These are phyloP conservation scores for Clavariopsis aquatica DNA, from an alignment of 495 filamentous ascomycete species.

Conservation along the genomic window DNA sequence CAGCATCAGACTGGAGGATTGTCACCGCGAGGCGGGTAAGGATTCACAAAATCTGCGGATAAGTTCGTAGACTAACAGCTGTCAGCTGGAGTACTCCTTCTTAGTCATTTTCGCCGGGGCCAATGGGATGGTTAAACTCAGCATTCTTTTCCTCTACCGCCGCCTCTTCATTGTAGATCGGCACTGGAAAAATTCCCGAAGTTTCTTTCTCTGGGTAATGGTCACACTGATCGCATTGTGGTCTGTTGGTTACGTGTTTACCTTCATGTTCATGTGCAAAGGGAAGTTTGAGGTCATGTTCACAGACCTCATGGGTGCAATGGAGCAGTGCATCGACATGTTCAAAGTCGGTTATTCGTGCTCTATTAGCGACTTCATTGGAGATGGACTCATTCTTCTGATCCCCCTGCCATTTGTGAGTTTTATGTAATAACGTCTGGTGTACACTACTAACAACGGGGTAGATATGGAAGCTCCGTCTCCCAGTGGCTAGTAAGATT, in stretches of 20 bases:
- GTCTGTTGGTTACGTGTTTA: neutral
- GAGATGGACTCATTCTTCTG: constrained; percentile 7
- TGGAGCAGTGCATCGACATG: neutral
- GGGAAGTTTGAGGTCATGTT: neutral
- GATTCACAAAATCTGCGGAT: neutral
- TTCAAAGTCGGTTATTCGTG: neutral
- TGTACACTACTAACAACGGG: neutral
- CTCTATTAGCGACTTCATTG: constrained; percentile 9
- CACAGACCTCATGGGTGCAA: neutral
- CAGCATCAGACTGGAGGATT: neutral
- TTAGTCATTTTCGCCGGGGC: neutral
- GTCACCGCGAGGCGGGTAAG: neutral
- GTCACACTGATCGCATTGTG: neutral
- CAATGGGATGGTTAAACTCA: constrained; percentile 7
- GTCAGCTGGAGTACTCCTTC: constrained; percentile 15
- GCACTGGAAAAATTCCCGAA: constrained; percentile 1
- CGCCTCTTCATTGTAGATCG: constrained; percentile 4
- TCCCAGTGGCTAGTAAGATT: neutral
- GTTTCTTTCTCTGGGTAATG: neutral
- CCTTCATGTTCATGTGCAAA: constrained; percentile 14
- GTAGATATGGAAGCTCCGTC: constrained; percentile 13
- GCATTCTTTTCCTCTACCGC: constrained; percentile 7
- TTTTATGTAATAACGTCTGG: neutral
- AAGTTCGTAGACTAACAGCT: neutral
- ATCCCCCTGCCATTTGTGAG: constrained; percentile 17